Evolutionary conservation across 805 yeast genomes (phyloP).

Genomic region (Maudiozyma barnettii): DNA sequence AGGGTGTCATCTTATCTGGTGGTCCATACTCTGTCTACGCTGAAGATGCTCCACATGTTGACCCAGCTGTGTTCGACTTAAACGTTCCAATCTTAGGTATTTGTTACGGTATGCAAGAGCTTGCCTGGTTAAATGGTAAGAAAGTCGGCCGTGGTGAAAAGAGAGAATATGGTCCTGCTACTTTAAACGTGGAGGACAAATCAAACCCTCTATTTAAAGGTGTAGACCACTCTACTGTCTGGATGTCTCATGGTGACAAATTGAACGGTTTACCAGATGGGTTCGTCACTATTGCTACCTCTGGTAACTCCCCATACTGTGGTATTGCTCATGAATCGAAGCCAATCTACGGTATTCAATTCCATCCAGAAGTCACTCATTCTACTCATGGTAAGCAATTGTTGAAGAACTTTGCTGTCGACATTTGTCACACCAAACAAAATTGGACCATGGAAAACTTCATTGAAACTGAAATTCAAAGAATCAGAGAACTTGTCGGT

Average conservation of each 20-base stretch:
- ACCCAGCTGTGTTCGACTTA: slow-evolving; percentile 82
- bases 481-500: slow-evolving; percentile 87
- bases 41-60: slow-evolving; percentile 94
- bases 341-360: slow-evolving; percentile 87
- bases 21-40: slow-evolving; percentile 97
- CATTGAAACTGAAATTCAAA: slow-evolving; percentile 89
- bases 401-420: slow-evolving; percentile 86
- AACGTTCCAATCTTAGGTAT: slow-evolving; percentile 93
- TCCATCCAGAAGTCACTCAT: slow-evolving; percentile 98
- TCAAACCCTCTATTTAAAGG: slow-evolving; percentile 69
- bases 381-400: slow-evolving; percentile 82
- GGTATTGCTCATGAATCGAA: slow-evolving; percentile 74
- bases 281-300: slow-evolving; percentile 79
- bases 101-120: slow-evolving; percentile 98
- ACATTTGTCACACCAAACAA: slow-evolving; percentile 75
- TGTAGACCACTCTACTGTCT: slow-evolving; percentile 88
- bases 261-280: slow-evolving; percentile 83
- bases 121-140: slow-evolving; percentile 95
- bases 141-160: slow-evolving; percentile 89
- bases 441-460: slow-evolving; percentile 99
- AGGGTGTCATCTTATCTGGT: slow-evolving; percentile 92
- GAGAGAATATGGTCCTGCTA: slow-evolving; percentile 97
- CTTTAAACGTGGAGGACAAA: slow-evolving; percentile 62
- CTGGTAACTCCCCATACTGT: slow-evolving; percentile 91
- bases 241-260: slow-evolving; percentile 99